Conservation (phyloP, 208 protist species). For the Trypanosomatidae sp. region DNA sequence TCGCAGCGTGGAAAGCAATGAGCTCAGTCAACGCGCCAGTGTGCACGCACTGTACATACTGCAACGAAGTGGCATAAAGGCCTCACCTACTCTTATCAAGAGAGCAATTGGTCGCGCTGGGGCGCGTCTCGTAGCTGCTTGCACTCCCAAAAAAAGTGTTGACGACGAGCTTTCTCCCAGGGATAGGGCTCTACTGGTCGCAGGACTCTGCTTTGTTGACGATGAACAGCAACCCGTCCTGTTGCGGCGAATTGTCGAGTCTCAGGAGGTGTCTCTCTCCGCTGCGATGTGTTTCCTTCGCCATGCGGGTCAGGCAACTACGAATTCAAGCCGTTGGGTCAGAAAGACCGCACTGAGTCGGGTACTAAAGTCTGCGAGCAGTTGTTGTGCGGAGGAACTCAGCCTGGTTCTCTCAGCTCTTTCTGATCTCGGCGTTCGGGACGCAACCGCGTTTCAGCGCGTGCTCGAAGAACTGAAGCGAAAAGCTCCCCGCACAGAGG, state of each 20-base stretch:
- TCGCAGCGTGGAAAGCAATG: background rate
- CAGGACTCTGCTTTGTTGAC: slow-evolving; percentile 17
- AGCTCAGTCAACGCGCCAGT: slow-evolving; percentile 11
- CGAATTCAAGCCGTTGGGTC: slow-evolving; percentile 5
- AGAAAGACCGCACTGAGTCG: slow-evolving; percentile 3
- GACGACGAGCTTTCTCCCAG: slow-evolving; percentile 2
- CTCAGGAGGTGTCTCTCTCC: slow-evolving; percentile 3
- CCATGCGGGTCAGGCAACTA: background rate
- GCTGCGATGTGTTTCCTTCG: slow-evolving; percentile 13
- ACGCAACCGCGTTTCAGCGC: slow-evolving; percentile 20
- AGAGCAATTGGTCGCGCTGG: slow-evolving; percentile 5
- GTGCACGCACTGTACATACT: slow-evolving; percentile 15
- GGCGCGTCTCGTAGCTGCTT: slow-evolving; percentile 14
- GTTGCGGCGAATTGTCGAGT: slow-evolving; percentile 10
- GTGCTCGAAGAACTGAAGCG: slow-evolving; percentile 11
- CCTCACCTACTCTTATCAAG: slow-evolving; percentile 14
- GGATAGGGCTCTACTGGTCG: slow-evolving; percentile 10
- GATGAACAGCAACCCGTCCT: slow-evolving; percentile 7
- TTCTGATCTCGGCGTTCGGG: slow-evolving; percentile 20
- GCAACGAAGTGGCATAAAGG: slow-evolving; percentile 8
- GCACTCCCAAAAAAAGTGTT: background rate
- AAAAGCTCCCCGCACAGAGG: slow-evolving; percentile 1
- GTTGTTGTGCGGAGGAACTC: slow-evolving; percentile 12
- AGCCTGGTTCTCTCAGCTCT: slow-evolving; percentile 13
- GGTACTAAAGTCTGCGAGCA: background rate